Conservation (phyloP, 192 early-diverging fungal species). For the Jimgerdemannia lactiflua region DNA sequence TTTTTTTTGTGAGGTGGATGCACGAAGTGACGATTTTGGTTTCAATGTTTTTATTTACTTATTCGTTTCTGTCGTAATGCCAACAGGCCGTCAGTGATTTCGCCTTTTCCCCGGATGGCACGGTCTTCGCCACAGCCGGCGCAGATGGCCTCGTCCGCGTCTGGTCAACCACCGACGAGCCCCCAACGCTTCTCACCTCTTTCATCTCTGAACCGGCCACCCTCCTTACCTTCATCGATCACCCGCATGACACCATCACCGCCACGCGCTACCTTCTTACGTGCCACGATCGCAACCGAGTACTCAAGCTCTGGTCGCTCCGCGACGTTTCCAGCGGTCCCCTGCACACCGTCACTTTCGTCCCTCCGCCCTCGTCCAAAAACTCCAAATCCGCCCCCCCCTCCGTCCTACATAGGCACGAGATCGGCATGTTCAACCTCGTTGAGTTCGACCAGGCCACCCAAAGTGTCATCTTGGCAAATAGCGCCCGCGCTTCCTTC, state of each 20-base stretch:
- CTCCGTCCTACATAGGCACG: not conserved
- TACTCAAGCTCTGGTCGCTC: conserved; percentile 29
- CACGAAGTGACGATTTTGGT: not conserved
- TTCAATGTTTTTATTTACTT: not conserved
- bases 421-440: conserved; percentile 38
- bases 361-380: conserved; percentile 32
- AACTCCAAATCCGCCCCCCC: not conserved
- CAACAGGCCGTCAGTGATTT: conserved; percentile 37
- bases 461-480: conserved; percentile 33
- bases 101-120: conserved; percentile 39
- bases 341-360: conserved; percentile 35
- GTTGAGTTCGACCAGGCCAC: conserved; percentile 35
- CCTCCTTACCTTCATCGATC: conserved; percentile 18
- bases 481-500: conserved; percentile 42
- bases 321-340: conserved; percentile 14
- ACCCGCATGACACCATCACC: conserved; percentile 19
- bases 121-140: conserved; percentile 38
- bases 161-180: conserved; percentile 18
- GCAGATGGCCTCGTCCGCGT: conserved; percentile 35
- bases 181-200: not conserved
- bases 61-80: not conserved
- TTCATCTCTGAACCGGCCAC: not conserved
- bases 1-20: not conserved
- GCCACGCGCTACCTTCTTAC: conserved; percentile 31
- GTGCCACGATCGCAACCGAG: conserved; percentile 35